Evolutionary conservation across 345 rosid genomes (phyloP), one percentile per base, ranked within the genome.

Genomic region (Bruguiera sexangula): DNA sequence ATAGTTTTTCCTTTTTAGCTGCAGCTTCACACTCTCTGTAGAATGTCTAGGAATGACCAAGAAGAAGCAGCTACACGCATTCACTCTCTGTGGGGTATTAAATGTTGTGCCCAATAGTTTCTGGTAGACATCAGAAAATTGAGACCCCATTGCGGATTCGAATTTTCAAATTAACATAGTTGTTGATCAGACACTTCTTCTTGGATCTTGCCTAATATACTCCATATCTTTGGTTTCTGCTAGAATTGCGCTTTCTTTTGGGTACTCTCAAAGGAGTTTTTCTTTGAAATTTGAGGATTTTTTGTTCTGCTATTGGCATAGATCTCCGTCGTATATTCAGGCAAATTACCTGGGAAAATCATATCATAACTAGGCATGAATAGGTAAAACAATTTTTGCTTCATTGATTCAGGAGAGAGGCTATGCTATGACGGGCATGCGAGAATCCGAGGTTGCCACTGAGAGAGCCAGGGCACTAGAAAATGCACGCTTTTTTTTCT

Each of bases 51-150:
- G 79, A 88, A 88, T 85, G 95, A 84, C 61, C 76, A 73, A 80
- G 83, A 94, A 91, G 86, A 91, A 91, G 84, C 96, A 87, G 70
- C 78, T 82, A 59, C n/a, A 86, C 88, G 95, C 89, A 82, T 3
- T 31, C 32, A 3, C 5, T 31, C 32, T 31, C 32, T 31, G 32
- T 31, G 32, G 32, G 32, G 5, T 3, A 2, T 34, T 6, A 8
- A 34, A 37, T 37, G 8, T 9, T 37, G 2, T 37, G 43, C 43
- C 43, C 43, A 37, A 5, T 8, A 37, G 10, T 37, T 37, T 37
- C 11, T 37, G 9, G 43, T 32, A 52, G 32, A 16, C 21, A 65
- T n/a, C 2, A n/a, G 24, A n/a, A 30, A 51, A 53, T 10, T 8
- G 16, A 30, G 1, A 53, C 60, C 43, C 11, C 43, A 37, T 37